Base-by-base conservation (phyloP, 345 rosid genomes). In the Brassica juncea region DNA sequence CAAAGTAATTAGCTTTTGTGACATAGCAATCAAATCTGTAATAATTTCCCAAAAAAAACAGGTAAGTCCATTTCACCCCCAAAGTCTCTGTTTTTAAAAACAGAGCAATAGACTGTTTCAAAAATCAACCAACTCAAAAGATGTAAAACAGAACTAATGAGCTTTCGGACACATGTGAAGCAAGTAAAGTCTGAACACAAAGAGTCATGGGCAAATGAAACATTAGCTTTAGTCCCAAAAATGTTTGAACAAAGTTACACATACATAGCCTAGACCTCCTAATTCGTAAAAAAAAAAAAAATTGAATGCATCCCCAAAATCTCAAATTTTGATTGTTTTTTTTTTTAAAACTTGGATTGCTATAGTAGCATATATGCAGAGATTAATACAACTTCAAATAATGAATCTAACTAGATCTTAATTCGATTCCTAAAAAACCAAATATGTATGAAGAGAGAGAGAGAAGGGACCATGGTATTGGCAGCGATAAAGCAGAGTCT, bases 401-500 rank as follows among this genome's bases (percentile, higher is more conserved):
- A 58, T 65, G 57, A 72, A 72, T 65, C 76, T 66, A 64, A 30
- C 4, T 21, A 78, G 72, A 72, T 78, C 77, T 52, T 52, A 27
- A 71, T 4, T 65, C n/a, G 31, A 37, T 35, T 35, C 44, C 25
- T n/a, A 19, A 9, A 47, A 70, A 47, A 39, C 15, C 44, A 44
- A 37, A 8, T 37, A 37, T 37, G 44, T 37, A 11, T 37, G 44
- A 14, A 58, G 15, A 27, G 62, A 7, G 44, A 59, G 25, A 31
- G 76, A 21, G 66, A 55, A 66, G 71, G 65, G 58, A 92, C 90
- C 94, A 35, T 86, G 82, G 57, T 90, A 90, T 71, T 90, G 89
- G 84, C 92, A 92, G 30, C 75, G 83, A 59, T 84, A 89, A 79
- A 92, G 97, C 71, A 92, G 67, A 61, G 86, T 75, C 80, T 87